These are phyloP conservation scores for Pichia sp. DNA, from an alignment of 1,139 yeast genomes.

Conservation along the genomic window DNA sequence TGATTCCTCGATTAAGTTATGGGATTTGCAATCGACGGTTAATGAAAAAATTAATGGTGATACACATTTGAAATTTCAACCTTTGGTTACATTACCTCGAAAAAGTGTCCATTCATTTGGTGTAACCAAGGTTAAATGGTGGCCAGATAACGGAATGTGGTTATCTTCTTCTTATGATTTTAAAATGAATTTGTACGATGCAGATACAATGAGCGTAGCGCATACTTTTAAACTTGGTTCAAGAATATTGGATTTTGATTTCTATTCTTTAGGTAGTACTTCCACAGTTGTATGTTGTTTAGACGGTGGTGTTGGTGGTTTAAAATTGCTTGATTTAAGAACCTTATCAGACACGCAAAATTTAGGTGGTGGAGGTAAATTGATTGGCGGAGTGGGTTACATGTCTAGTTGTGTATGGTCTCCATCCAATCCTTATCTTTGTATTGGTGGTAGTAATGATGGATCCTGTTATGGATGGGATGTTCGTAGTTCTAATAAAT, in stretches of 20 bases:
- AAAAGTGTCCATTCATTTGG: constrained; percentile 65
- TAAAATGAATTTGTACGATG: constrained; percentile 76
- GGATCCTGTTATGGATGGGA: constrained; percentile 73
- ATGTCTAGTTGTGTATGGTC: constrained; percentile 47
- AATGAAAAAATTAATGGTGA: constrained; percentile 16
- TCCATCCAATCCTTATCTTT: constrained; percentile 52
- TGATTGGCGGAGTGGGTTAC: constrained; percentile 26
- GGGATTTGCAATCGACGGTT: constrained; percentile 37
- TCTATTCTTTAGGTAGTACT: constrained; percentile 37
- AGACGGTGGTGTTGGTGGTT: constrained; percentile 30
- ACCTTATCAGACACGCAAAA: constrained; percentile 69
- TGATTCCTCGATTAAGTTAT: constrained; percentile 62
- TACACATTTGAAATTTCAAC: constrained; percentile 22
- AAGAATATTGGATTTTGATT: constrained; percentile 53
- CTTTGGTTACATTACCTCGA: constrained; percentile 44
- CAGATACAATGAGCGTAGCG: constrained; percentile 55
- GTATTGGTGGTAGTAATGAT: constrained; percentile 74
- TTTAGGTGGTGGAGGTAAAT: constrained; percentile 37
- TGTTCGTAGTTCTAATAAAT: constrained; percentile 59
- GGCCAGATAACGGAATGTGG: constrained; percentile 92
- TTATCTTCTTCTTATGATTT: constrained; percentile 77
- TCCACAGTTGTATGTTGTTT: constrained; percentile 45
- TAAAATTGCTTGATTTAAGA: constrained; percentile 62
- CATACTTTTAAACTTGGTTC: constrained; percentile 51
- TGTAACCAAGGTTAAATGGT: constrained; percentile 73